Conservation (phyloP, 2,329 filamentous ascomycete species). For the Curvularia sp. region DNA sequence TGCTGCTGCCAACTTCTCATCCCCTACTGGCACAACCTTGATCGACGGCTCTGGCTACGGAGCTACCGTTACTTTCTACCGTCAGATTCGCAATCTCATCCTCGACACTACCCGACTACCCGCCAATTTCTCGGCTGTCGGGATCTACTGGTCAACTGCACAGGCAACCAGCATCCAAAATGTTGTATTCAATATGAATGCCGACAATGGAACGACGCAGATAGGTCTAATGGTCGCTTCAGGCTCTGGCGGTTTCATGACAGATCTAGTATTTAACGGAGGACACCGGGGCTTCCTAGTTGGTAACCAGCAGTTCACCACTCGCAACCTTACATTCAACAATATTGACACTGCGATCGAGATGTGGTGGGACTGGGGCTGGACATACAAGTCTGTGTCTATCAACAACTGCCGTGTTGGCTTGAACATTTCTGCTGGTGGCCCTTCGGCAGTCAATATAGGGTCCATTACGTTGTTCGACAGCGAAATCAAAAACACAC, state of each 20-base stretch:
- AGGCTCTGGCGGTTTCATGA: conserved; percentile 57
- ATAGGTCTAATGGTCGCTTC: conserved; percentile 55
- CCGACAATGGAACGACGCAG: conserved; percentile 55
- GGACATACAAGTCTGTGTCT: conserved; percentile 60
- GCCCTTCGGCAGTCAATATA: conserved; percentile 53
- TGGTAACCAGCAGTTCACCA: conserved; percentile 63
- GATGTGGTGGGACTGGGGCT: conserved; percentile 68
- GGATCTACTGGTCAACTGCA: conserved; percentile 57
- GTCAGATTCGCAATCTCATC: conserved; percentile 70
- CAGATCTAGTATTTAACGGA: conserved; percentile 55
- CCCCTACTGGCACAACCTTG: conserved; percentile 58
- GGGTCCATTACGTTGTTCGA: conserved; percentile 67
- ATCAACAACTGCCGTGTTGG: conserved; percentile 63
- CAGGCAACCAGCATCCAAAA: conserved; percentile 57
- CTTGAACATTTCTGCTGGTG: conserved; percentile 57
- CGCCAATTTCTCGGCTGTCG: conserved; percentile 54
- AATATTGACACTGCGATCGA: conserved; percentile 62
- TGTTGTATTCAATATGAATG: conserved; percentile 55
- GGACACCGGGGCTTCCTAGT: conserved; percentile 52
- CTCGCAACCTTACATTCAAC: conserved; percentile 63
- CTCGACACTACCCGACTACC: conserved; percentile 65
- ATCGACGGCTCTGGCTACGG: conserved; percentile 62
- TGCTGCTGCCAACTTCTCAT: conserved; percentile 60
- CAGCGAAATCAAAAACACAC: conserved; percentile 59
- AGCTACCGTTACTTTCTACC: conserved; percentile 69